phyloP scores from a whole-genome alignment of 2,329 filamentous ascomycete species.

The Arthrobotrys conoides region DNA sequence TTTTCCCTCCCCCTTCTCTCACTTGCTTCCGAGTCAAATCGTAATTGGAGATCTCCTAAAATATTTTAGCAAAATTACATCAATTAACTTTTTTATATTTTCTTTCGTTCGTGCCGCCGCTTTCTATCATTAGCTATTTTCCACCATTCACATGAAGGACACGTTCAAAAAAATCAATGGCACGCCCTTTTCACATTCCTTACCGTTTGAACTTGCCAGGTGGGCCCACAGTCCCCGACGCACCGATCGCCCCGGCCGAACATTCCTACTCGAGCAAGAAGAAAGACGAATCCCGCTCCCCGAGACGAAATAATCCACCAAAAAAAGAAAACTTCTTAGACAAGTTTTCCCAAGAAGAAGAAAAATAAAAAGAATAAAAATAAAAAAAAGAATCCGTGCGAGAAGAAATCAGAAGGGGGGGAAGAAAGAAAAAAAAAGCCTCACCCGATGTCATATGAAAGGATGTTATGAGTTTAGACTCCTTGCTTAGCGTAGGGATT shows the following conservation, averaged over 20 bases:
- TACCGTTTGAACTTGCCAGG: conserved; percentile 30
- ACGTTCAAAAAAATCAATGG: conserved; percentile 11
- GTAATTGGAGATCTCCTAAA: background rate
- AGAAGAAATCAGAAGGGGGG: conserved; percentile 30
- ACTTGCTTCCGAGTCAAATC: background rate
- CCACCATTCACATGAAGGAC: conserved; percentile 60
- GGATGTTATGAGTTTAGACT: conserved; percentile 61
- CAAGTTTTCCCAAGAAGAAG: conserved; percentile 11
- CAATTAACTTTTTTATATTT: conserved; percentile 16
- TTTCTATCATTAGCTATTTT: conserved; percentile 52
- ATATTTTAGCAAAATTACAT: conserved; percentile 50
- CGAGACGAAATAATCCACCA: conserved; percentile 15
- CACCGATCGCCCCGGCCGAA: conserved; percentile 57
- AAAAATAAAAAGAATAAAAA: conserved; percentile 11
- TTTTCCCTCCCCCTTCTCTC: background rate
- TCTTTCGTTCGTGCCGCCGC: conserved; percentile 36
- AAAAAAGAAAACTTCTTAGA: conserved; percentile 33
- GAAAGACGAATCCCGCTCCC: conserved; percentile 24
- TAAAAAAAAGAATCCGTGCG: conserved; percentile 20
- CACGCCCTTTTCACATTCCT: conserved; percentile 20
- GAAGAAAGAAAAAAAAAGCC: conserved; percentile 57
- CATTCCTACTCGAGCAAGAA: conserved; percentile 52
- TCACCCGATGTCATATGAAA: conserved; percentile 61
- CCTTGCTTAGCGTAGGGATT: conserved; percentile 57
- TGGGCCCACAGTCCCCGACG: conserved; percentile 16